Conservation (phyloP, 2,329 filamentous ascomycete species). For the Ceratocystis papillata region DNA sequence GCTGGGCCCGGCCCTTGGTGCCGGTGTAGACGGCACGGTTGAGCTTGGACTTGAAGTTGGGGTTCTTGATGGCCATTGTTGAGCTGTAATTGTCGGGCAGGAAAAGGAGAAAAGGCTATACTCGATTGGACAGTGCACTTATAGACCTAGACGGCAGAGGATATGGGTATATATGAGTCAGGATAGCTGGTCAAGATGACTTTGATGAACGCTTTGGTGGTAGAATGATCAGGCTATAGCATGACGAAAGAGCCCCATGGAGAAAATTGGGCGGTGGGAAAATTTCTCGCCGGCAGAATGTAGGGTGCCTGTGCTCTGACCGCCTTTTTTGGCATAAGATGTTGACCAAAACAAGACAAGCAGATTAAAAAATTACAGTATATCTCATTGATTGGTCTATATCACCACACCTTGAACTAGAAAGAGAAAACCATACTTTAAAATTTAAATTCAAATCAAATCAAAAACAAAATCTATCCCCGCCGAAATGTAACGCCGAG, state of each 20-base stretch:
- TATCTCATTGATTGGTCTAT: too few relatives aligned
- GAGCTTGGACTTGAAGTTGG: slow-evolving; percentile 43
- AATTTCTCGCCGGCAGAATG: slow-evolving; percentile 18
- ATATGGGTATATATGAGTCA: not conserved
- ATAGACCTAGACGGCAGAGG: not conserved
- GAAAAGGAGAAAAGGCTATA: not conserved
- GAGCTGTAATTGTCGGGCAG: not conserved
- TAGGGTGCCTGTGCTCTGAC: not conserved
- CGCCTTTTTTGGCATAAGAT: not conserved
- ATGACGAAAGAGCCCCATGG: slow-evolving; percentile 19
- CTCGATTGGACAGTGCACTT: not conserved
- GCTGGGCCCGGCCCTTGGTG: slow-evolving; percentile 36
- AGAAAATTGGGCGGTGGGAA: slow-evolving; percentile 23
- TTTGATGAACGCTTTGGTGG: not conserved
- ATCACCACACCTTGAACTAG: not conserved
- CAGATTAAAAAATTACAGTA: not conserved
- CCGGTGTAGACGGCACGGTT: slow-evolving; percentile 42
- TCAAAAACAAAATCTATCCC: not conserved
- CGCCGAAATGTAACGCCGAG: not conserved
- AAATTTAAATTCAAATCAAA: not conserved
- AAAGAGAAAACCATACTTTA: not conserved
- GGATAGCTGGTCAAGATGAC: not conserved
- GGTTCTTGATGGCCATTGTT: slow-evolving; percentile 47
- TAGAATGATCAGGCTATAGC: not conserved
- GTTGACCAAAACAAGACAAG: not conserved